Base-by-base conservation (phyloP, 2,329 filamentous ascomycete genomes). In the Chaetomium olivaceum region DNA sequence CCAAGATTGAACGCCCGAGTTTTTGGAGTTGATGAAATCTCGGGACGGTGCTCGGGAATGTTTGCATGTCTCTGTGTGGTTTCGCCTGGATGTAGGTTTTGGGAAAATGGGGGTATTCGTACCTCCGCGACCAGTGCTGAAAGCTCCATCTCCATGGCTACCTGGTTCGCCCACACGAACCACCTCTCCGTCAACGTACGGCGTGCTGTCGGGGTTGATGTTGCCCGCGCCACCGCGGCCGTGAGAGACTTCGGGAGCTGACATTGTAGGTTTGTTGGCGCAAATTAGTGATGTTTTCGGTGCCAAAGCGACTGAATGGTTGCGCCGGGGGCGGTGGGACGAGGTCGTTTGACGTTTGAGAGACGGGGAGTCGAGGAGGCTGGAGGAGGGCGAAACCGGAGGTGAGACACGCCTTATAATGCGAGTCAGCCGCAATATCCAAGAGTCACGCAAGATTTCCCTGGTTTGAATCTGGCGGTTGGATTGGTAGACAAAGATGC, bases 151-250 rank as follows among this genome's bases (percentile, higher is more conserved):
- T 27, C 81, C 80, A 71, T 87, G 85, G 74, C 82, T 84, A 69
- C 85, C 85, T 73, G 80, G 79, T 3, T 77, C 73, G 58, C 85
- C 85, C 52, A 80, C 73, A 57, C 86, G 84, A 63, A 85, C 85
- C 61, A 89, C 85, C 69, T 86, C 84, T 71, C 86, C 87, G 69
- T 89, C 87, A 68, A 82, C 81, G 73, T 89, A 89, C 70, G 81
- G 72, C 46, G 85, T 88, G 67, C 82, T 75, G 73, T 89, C 86
- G 39, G 77, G 75, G 68, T 80, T 81, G 76, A 89, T 87, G 76
- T 89, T 89, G 72, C 87, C 86, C 23, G 83, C 84, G 71, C 85
- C 85, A 66, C 85, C 85, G 68, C 85, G 83, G 71, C 85, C 85
- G 77, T 87, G 85, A 19, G 85, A 87, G 61, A 87, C 82, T 74